These are phyloP conservation scores for Ustilago esculenta DNA, from an alignment of 1,284 basidiomycete species.

Conservation along the genomic window DNA sequence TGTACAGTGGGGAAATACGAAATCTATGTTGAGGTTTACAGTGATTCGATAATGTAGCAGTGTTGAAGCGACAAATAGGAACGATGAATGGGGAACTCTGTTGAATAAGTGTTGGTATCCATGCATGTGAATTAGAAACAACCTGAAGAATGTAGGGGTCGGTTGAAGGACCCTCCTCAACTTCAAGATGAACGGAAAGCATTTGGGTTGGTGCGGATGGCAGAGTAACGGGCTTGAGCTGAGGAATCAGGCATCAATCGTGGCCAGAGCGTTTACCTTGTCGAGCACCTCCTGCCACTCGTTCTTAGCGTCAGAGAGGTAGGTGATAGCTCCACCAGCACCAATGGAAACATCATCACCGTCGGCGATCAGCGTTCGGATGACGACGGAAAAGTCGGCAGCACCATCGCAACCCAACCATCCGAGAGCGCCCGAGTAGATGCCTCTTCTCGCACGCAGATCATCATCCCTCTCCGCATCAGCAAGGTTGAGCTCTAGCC, in stretches of 20 bases:
- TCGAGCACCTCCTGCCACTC: conserved; percentile 95
- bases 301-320: conserved; percentile 81
- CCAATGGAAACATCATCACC: conserved; percentile 75
- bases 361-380: conserved; percentile 87
- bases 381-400: conserved; percentile 94
- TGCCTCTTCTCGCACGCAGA: conserved; percentile 70
- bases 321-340: conserved; percentile 95
- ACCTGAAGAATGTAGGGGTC: neutral
- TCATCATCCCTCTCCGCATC: conserved; percentile 29
- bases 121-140: neutral
- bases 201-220: no score
- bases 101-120: conserved; percentile 10
- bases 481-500: conserved; percentile 72
- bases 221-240: neutral
- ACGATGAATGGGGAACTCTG: neutral
- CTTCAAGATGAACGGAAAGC: no score
- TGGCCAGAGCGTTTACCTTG: conserved; percentile 71
- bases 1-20: no score
- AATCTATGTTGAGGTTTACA: conserved; percentile 7
- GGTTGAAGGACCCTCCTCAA: conserved; percentile 7
- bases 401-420: conserved; percentile 90
- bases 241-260: conserved; percentile 20
- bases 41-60: no score
- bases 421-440: conserved; percentile 87
- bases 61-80: neutral